Evolutionary conservation across 1,139 yeast genomes (phyloP).

Genomic region (Meyerozyma elateridarum): DNA sequence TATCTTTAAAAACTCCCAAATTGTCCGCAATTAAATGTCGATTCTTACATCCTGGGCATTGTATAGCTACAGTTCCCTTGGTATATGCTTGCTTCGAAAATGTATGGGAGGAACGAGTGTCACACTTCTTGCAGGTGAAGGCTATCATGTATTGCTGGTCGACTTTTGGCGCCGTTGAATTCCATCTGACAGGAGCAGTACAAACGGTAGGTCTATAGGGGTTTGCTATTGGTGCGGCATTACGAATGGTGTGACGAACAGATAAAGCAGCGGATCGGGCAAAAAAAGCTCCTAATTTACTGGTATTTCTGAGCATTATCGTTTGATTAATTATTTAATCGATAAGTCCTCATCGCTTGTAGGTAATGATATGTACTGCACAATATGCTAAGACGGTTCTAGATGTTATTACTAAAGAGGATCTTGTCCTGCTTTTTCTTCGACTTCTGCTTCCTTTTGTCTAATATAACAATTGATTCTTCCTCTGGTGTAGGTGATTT

Average conservation of each 20-base stretch:
- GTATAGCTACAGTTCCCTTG: conserved; percentile 80
- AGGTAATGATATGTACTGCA: no score
- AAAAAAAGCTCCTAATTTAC: no score
- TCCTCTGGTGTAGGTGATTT: conserved; percentile 9
- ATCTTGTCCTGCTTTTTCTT: conserved; percentile 25
- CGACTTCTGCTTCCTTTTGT: conserved; percentile 26
- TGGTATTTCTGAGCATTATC: no score
- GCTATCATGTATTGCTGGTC: conserved; percentile 52
- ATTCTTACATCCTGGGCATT: conserved; percentile 86
- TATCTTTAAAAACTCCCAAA: conserved; percentile 75
- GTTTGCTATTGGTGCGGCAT: no score
- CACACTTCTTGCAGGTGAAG: conserved; percentile 88
- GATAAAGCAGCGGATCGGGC: no score
- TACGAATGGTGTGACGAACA: no score
- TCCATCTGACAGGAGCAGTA: no score
- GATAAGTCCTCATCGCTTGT: no score
- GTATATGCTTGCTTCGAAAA: conserved; percentile 90
- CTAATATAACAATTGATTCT: conserved; percentile 18
- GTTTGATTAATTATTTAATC: no score
- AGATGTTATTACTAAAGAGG: conserved; percentile 9
- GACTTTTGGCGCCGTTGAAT: conserved; percentile 2
- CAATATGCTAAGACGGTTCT: no score
- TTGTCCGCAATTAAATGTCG: conserved; percentile 94
- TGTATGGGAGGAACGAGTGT: conserved; percentile 76
- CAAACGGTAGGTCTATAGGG: no score